phyloP scores from a whole-genome alignment of 2,329 filamentous ascomycete genomes.

The Coniochaeta sp. region DNA sequence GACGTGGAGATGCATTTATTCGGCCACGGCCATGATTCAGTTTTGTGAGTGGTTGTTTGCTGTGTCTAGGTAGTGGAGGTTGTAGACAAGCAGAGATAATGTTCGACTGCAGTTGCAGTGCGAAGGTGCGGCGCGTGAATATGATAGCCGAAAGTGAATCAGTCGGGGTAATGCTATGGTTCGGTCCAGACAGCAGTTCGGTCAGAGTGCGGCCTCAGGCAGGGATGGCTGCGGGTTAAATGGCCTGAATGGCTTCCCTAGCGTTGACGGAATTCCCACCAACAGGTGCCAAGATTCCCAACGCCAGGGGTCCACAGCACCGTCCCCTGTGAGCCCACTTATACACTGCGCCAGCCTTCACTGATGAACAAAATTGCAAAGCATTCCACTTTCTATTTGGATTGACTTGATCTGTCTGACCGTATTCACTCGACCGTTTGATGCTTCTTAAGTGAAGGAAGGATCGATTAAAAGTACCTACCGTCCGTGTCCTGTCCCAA shows the following conservation, averaged over 20 bases:
- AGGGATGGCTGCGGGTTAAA: background rate
- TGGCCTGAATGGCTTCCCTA: background rate
- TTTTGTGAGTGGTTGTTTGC: background rate
- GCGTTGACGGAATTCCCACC: background rate
- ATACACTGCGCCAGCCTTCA: background rate
- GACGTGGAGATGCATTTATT: conserved; percentile 2
- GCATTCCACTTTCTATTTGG: no score
- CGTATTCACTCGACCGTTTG: no score
- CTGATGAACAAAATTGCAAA: no score
- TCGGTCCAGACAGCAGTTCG: no score
- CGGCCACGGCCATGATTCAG: background rate
- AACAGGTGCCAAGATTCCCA: background rate
- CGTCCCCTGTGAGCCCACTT: no score
- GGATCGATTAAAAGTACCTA: no score
- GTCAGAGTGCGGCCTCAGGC: conserved; percentile 1
- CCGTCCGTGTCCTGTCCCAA: no score
- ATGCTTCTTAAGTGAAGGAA: no score
- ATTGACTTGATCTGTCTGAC: no score
- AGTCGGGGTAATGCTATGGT: background rate
- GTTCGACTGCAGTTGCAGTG: conserved; percentile 1
- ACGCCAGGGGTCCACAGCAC: background rate
- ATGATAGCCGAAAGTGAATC: background rate
- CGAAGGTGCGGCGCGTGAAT: no score
- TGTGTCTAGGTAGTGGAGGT: background rate
- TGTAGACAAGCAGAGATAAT: no score